Percentiles rank a stretch among this genome's conserved stretches.
Conservation (phyloP, 2,329 filamentous ascomycete species). For the Coniochaeta prunicola region DNA sequence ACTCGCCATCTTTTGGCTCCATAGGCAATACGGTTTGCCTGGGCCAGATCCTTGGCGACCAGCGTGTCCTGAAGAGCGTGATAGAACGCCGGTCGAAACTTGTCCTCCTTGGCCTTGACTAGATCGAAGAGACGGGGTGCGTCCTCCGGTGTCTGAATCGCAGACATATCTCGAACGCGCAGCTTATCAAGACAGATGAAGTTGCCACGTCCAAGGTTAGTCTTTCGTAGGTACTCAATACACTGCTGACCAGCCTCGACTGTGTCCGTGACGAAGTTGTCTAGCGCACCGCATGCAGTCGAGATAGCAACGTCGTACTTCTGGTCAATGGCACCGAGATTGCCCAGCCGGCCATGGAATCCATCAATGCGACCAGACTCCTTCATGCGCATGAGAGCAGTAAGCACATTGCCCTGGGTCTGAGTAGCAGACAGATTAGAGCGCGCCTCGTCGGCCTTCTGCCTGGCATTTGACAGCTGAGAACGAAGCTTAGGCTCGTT, state of each 20-base stretch:
- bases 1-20: conserved; percentile 91
- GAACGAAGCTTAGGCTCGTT: conserved; percentile 78
- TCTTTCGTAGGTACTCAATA: conserved; percentile 95
- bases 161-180: conserved; percentile 66
- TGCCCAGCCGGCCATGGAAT: conserved; percentile 91
- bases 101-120: conserved; percentile 80
- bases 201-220: conserved; percentile 91
- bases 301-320: conserved; percentile 98
- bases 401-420: conserved; percentile 86
- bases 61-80: conserved; percentile 92
- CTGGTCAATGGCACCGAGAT: conserved; percentile 86
- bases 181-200: conserved; percentile 94
- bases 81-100: conserved; percentile 86
- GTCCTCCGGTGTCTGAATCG: conserved; percentile 83
- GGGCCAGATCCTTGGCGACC: conserved; percentile 85
- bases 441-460: conserved; percentile 93
- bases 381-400: conserved; percentile 86
- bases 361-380: conserved; percentile 96
- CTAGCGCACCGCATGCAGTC: conserved; percentile 82
- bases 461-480: conserved; percentile 80
- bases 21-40: conserved; percentile 95
- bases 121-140: conserved; percentile 91
- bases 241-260: conserved; percentile 96
- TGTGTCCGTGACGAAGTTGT: conserved; percentile 95
- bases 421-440: conserved; percentile 86